Evolutionary conservation across 2,329 filamentous ascomycete species (phyloP).

Genomic region (Chrysoporthe austroafricana): DNA sequence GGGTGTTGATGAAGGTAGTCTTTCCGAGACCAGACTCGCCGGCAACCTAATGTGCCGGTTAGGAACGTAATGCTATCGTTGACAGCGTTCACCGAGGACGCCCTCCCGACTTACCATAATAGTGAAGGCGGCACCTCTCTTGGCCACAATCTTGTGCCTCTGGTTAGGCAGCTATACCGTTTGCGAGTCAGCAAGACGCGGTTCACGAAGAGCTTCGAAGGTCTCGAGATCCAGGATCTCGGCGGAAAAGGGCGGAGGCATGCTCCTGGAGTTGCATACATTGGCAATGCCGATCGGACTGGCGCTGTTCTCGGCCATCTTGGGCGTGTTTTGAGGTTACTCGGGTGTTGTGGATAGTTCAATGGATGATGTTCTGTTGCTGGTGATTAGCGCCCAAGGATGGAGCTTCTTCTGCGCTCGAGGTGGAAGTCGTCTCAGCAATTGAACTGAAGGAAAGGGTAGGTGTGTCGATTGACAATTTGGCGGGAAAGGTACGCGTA

Average conservation of each 20-base stretch:
- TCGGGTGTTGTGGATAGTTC: constrained; percentile 4
- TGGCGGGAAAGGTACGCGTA: constrained; percentile 16
- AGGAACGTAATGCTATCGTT: constrained; percentile 9
- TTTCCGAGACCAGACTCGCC: constrained; percentile 98
- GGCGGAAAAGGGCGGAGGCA: constrained; percentile 2
- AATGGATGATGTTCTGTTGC: constrained; percentile 19
- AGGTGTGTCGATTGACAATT: constrained; percentile 9
- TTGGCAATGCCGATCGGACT: constrained; percentile 71
- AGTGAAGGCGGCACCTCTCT: constrained; percentile 95
- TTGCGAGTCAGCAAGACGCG: constrained; percentile 6
- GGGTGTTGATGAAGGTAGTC: constrained; percentile 99
- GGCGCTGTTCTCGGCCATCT: constrained; percentile 47
- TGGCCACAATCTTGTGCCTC: constrained; percentile 74
- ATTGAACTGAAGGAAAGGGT: constrained; percentile 1
- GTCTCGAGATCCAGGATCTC: constrained; percentile 1
- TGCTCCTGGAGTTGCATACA: constrained; percentile 11
- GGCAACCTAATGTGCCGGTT: constrained; percentile 69
- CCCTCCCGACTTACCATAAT: constrained; percentile 77
- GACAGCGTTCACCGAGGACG: background rate
- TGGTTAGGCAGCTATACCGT: constrained; percentile 62
- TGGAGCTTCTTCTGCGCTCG: constrained; percentile 5
- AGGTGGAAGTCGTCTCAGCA: constrained; percentile 1
- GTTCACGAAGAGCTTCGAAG: background rate
- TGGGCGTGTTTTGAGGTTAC: constrained; percentile 13
- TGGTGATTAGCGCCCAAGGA: constrained; percentile 11